phyloP scores from a whole-genome alignment of 495 filamentous ascomycete genomes.

The Podospora comata region DNA sequence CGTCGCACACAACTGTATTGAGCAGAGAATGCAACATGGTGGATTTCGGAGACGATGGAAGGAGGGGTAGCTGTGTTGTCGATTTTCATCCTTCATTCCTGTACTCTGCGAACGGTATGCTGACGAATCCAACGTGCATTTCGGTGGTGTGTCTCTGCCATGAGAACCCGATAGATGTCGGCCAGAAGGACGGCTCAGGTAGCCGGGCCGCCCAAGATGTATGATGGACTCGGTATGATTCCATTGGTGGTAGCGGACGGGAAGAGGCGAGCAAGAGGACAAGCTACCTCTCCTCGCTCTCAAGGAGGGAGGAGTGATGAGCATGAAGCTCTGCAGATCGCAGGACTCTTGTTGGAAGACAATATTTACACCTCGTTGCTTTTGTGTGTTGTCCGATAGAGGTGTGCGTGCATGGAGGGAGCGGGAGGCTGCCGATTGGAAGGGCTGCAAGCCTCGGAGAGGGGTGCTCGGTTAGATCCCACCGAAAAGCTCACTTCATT shows the following conservation, averaged over 20 bases:
- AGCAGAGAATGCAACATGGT: neutral
- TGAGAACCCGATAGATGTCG: neutral
- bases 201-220: neutral
- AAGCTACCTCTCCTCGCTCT: neutral
- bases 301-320: no score
- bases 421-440: conserved; percentile 13
- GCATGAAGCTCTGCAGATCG: conserved; percentile 11
- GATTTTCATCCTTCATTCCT: neutral
- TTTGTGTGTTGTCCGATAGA: neutral
- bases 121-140: neutral
- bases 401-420: neutral
- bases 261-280: neutral
- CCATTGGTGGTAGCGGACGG: conserved; percentile 1
- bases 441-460: conserved; percentile 3
- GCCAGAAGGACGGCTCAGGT: neutral
- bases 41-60: neutral
- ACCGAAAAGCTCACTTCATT: neutral
- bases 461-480: conserved; percentile 7
- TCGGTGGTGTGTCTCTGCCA: neutral
- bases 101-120: neutral
- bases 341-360: neutral
- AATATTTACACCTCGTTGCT: neutral
- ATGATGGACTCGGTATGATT: no score
- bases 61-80: neutral
- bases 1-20: conserved; percentile 8